Conservation (phyloP, 2,329 filamentous ascomycete genomes). For the Microsporum ferrugineum region DNA sequence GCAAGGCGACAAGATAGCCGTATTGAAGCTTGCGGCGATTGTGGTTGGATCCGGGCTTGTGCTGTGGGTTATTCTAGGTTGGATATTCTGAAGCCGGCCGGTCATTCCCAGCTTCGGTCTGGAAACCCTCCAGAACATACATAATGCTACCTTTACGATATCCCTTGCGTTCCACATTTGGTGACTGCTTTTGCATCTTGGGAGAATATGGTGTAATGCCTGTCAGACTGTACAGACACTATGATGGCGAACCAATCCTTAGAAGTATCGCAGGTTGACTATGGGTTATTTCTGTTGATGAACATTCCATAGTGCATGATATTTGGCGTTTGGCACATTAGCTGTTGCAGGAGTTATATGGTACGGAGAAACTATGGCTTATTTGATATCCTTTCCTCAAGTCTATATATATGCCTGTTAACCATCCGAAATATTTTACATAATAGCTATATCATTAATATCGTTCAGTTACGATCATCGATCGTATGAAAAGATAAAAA, state of each 20-base stretch:
- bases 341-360: background rate
- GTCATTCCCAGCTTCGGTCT: too few relatives aligned
- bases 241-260: background rate
- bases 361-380: background rate
- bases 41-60: conserved; percentile 61
- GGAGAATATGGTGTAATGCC: too few relatives aligned
- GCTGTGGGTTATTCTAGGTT: conserved; percentile 59
- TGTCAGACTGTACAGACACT: background rate
- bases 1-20: conserved; percentile 78
- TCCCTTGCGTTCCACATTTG: too few relatives aligned
- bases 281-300: background rate
- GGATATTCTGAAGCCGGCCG: conserved; percentile 44
- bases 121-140: background rate
- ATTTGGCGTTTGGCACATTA: background rate
- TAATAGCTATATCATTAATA: too few relatives aligned
- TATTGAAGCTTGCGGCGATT: conserved; percentile 79
- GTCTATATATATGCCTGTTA: background rate
- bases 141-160: background rate
- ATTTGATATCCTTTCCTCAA: background rate
- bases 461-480: background rate
- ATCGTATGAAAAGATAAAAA: background rate
- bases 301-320: background rate
- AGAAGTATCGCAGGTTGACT: background rate
- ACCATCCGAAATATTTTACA: too few relatives aligned
- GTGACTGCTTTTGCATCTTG: too few relatives aligned